Conservation (phyloP, 495 filamentous ascomycete genomes). For the Astrocystis sublimbata region DNA sequence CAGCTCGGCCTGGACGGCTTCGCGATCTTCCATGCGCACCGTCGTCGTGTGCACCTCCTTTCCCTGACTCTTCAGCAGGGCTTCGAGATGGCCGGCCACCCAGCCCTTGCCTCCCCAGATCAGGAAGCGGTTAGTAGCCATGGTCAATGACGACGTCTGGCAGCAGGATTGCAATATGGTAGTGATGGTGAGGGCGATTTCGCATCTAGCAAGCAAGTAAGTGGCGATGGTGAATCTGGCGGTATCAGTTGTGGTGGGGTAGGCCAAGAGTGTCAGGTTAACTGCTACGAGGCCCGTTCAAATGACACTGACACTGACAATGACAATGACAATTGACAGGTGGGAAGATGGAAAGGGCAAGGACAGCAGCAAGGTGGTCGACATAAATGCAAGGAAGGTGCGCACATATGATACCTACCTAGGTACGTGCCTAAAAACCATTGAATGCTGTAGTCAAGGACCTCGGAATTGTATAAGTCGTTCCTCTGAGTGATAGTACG, state of each 20-base stretch:
- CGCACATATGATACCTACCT: no score
- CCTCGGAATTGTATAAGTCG: no score
- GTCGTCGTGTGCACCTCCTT: constrained; percentile 60
- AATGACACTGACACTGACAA: no score
- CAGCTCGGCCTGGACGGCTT: constrained; percentile 55
- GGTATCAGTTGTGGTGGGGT: neutral
- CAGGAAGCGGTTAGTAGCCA: constrained; percentile 46
- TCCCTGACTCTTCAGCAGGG: constrained; percentile 59
- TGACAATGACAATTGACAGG: no score
- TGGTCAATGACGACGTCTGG: neutral
- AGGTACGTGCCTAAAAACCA: no score
- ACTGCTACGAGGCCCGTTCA: no score
- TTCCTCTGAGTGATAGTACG: neutral
- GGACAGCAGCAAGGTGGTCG: no score
- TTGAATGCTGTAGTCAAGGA: no score
- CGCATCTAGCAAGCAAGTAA: neutral
- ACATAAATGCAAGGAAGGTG: no score
- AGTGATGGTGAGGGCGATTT: neutral
- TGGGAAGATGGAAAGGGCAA: no score
- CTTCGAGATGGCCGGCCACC: constrained; percentile 65
- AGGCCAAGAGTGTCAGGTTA: no score
- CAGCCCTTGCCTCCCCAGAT: constrained; percentile 65
- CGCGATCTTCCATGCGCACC: constrained; percentile 63
- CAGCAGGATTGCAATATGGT: neutral
- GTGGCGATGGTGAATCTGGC: no score